These are phyloP conservation scores for Moricandia arvensis DNA, from an alignment of 345 rosid species.

Conservation along the genomic window DNA sequence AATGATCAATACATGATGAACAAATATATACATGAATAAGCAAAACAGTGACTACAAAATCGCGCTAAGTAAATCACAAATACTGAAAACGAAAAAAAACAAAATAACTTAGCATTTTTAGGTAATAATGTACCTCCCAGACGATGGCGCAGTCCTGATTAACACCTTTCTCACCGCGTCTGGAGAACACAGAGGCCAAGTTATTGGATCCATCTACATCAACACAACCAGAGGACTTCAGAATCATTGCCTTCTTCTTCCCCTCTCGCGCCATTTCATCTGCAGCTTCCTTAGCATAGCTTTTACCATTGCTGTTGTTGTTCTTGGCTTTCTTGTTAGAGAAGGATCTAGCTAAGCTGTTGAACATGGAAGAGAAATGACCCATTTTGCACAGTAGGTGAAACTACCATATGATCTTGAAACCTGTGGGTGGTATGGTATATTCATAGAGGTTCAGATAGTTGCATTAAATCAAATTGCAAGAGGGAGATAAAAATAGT, in stretches of 20 bases:
- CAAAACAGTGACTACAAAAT: background rate
- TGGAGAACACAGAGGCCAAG: constrained; percentile 73
- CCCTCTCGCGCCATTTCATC: constrained; percentile 76
- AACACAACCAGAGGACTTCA: constrained; percentile 71
- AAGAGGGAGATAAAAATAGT: constrained; percentile 35
- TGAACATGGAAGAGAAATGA: constrained; percentile 79
- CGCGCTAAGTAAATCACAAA: background rate
- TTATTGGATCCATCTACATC: constrained; percentile 60
- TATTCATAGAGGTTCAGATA: constrained; percentile 9
- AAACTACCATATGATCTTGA: background rate
- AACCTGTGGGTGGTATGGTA: constrained; percentile 9
- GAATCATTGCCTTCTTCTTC: constrained; percentile 67
- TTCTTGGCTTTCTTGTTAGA: constrained; percentile 49
- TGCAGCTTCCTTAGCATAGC: constrained; percentile 59
- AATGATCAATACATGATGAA: background rate
- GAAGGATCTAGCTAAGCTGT: constrained; percentile 63
- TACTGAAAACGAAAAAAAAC: background rate
- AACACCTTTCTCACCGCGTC: constrained; percentile 77
- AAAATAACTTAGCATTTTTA: background rate
- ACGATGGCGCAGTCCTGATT: constrained; percentile 90
- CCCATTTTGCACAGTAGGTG: constrained; percentile 47
- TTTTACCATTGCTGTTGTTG: constrained; percentile 38
- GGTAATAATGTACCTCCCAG: constrained; percentile 71
- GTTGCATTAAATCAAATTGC: constrained; percentile 31
- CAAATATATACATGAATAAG: background rate